These are phyloP conservation scores for Tanozyma kutaoensis DNA, from an alignment of 805 yeast genomes.

Conservation along the genomic window DNA sequence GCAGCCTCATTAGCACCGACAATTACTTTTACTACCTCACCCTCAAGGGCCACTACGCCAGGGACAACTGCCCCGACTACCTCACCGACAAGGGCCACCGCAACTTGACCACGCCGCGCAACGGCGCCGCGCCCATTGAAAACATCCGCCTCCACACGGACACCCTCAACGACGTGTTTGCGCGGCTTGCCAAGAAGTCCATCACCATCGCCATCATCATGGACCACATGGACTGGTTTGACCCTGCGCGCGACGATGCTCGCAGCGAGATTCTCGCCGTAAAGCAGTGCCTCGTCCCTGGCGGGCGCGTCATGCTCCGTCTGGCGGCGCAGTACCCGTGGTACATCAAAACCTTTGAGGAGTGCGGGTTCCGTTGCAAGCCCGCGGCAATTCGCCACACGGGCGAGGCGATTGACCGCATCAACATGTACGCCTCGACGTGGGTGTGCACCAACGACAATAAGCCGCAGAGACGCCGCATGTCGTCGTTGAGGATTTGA, in stretches of 20 bases:
- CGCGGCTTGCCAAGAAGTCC: slow-evolving; percentile 46
- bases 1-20: slow-evolving; percentile 53
- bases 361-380: slow-evolving; percentile 50
- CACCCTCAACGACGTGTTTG: slow-evolving; percentile 61
- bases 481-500: too few relatives aligned
- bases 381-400: slow-evolving; percentile 57
- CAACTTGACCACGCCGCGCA: slow-evolving; percentile 26
- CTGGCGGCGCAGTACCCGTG: slow-evolving; percentile 66
- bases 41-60: slow-evolving; percentile 46
- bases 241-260: slow-evolving; percentile 51
- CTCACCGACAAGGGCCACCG: slow-evolving; percentile 46
- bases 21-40: slow-evolving; percentile 70
- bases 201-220: slow-evolving; percentile 68
- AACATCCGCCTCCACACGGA: slow-evolving; percentile 71
- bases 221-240: slow-evolving; percentile 94
- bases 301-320: slow-evolving; percentile 67
- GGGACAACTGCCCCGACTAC: slow-evolving; percentile 64
- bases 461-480: too few relatives aligned
- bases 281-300: slow-evolving; percentile 43
- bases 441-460: slow-evolving; percentile 61
- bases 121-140: slow-evolving; percentile 39
- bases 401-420: slow-evolving; percentile 61
- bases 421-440: slow-evolving; percentile 81
- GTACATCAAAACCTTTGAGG: slow-evolving; percentile 61
- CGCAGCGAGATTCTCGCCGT: slow-evolving; percentile 53